A percentile compares a stretch with the other conserved stretches of the same genome.
Evolutionary conservation across 306 rosid species (phyloP).

Genomic region (Quercus alba): DNA sequence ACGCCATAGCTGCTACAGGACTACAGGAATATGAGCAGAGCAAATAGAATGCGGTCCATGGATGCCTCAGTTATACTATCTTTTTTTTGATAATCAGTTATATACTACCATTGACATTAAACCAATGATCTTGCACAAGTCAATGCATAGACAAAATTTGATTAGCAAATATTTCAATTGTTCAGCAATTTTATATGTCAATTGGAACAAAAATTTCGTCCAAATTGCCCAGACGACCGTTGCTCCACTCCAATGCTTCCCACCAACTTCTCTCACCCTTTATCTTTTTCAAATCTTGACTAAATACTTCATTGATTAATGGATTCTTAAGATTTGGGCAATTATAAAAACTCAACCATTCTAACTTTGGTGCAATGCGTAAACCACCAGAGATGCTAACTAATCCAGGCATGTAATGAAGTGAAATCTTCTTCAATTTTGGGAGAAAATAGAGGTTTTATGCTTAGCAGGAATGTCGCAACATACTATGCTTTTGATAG

Average conservation of each 20-base stretch:
- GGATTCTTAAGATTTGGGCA: slow-evolving; percentile 15
- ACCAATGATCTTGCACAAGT: not conserved
- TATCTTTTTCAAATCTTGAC: not conserved
- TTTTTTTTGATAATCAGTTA: too few species aligned
- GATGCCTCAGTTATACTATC: not conserved
- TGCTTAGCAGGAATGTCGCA: not conserved
- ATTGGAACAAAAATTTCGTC: not conserved
- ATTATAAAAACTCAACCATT: slow-evolving; percentile 4
- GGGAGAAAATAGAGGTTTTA: not conserved
- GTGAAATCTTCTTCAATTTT: not conserved
- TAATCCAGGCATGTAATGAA: slow-evolving; percentile 12
- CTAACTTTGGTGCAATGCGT: not conserved
- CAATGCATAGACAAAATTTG: too few species aligned
- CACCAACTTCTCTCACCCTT: slow-evolving; percentile 23
- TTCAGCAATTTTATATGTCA: not conserved
- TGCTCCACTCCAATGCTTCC: slow-evolving; percentile 1
- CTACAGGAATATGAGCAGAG: not conserved
- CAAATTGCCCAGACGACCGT: not conserved
- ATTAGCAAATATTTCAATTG: not conserved
- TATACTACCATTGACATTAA: not conserved
- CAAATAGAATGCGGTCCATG: not conserved
- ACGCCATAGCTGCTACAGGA: not conserved
- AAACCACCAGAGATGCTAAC: slow-evolving; percentile 11
- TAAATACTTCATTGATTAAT: not conserved
- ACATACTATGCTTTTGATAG: not conserved